Evolutionary conservation across 371 early-diverging fungal species (phyloP), one percentile per base, ranked within the genome.

Genomic region (Mortierella sp.): DNA sequence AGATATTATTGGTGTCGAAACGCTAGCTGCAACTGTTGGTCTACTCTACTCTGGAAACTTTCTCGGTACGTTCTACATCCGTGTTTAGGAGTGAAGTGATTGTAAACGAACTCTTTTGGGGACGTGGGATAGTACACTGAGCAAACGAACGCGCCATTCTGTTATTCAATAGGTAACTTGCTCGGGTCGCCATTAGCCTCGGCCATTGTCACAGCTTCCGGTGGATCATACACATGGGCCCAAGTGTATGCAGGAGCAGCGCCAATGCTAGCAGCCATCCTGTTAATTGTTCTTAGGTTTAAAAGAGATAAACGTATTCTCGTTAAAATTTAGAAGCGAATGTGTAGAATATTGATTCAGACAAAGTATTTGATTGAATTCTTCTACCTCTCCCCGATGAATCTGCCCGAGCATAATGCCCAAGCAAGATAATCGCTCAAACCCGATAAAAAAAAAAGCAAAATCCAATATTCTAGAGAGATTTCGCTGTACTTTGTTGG

Each of bases 1-100:
- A 11, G 74, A 86, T 40, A 69, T 86, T 18, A 87, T 88, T 73
- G 88, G 89, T 9, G 32, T 85, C 24, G 87, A 83, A 39, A 75
- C 79, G n/a, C 68, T 90, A 11, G 85, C 89, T 5, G 77, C 87
- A 1, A 81, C 86, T 5, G 81, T 87, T 24, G 90, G 90, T 1
- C 54, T 89, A 49, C 55, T 90, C 59, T 89, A 84, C 49, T 68
- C 83, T 35, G 84, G 80, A 5, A 84, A 84, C 52, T 70, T 87
- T 47, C 68, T 74, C 22, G 86, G 86, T 54, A 72, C 14, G 52
- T 26, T 24, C 18, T 20, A 20, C 40, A 39, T 18, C 62, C 24
- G 39, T 39, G 35, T 30, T 58, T 11, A 9, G 3, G 16, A 35
- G 5, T 58, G 11, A 11, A 24, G 14, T 35, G 12, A 14, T 30